Evolutionary conservation across 257 asterid genomes (phyloP).

Genomic region (Scutellaria minor): DNA sequence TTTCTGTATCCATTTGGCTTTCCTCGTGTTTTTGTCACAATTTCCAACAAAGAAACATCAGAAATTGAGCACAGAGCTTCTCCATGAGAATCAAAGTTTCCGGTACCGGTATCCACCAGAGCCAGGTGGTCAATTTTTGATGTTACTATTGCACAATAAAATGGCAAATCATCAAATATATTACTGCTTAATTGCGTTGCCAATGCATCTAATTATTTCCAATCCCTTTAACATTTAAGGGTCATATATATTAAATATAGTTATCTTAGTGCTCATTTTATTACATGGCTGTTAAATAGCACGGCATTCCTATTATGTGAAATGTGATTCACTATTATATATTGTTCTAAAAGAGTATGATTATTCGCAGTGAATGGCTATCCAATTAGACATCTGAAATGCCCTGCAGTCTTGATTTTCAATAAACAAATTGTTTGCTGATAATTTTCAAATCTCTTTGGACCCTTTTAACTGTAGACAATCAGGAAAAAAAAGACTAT

Average conservation of each 20-base stretch:
- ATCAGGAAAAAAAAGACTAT: not conserved
- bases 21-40: conserved; percentile 77
- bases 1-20: conserved; percentile 92
- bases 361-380: too few species aligned
- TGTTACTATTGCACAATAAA: conserved; percentile 61
- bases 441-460: too few species aligned
- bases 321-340: too few species aligned
- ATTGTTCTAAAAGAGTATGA: too few species aligned
- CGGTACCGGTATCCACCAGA: conserved; percentile 42
- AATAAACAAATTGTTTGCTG: too few species aligned
- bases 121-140: conserved; percentile 61
- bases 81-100: conserved; percentile 68
- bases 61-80: conserved; percentile 90
- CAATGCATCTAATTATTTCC: not conserved
- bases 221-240: not conserved
- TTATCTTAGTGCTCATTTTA: too few species aligned
- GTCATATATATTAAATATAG: not conserved
- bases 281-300: too few species aligned
- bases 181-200: not conserved
- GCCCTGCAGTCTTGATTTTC: too few species aligned
- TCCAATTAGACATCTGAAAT: too few species aligned
- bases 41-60: conserved; percentile 80
- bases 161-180: conserved; percentile 20
- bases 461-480: not conserved
- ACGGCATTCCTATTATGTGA: too few species aligned